These are phyloP conservation scores for Eleusine coracana DNA, from an alignment of 176 grass and related monocot genomes.

Conservation along the genomic window DNA sequence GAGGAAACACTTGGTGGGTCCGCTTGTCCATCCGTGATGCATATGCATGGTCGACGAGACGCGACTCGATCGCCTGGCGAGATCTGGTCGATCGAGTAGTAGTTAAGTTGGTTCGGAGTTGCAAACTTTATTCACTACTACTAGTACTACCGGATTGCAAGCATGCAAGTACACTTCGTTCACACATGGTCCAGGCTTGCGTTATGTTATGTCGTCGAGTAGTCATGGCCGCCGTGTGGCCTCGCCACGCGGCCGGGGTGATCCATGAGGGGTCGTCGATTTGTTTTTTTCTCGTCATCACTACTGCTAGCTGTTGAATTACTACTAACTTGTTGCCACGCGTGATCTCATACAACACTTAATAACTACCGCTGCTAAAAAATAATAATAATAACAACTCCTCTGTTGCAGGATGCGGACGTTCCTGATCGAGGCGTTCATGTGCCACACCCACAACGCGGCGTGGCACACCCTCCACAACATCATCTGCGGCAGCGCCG, in stretches of 20 bases:
- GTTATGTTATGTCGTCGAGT: background rate
- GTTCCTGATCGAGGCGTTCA: conserved; percentile 87
- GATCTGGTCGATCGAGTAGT: conserved; percentile 24
- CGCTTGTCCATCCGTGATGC: background rate
- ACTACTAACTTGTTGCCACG: too few relatives aligned
- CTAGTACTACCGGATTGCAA: background rate
- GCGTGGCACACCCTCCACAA: conserved; percentile 99
- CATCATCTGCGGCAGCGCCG: conserved; percentile 81
- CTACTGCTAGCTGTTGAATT: too few relatives aligned
- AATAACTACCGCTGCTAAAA: background rate
- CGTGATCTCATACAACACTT: too few relatives aligned
- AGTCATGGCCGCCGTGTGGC: background rate
- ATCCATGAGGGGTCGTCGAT: too few relatives aligned
- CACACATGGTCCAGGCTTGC: background rate
- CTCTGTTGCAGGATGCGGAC: conserved; percentile 61
- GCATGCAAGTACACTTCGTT: conserved; percentile 27
- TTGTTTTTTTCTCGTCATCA: too few relatives aligned
- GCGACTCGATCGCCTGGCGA: too few relatives aligned
- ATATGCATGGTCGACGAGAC: background rate
- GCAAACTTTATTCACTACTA: conserved; percentile 23
- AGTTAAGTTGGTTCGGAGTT: conserved; percentile 34
- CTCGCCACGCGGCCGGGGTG: too few relatives aligned
- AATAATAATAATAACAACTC: background rate
- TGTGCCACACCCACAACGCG: conserved; percentile 97
- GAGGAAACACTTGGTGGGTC: too few relatives aligned